Percentiles rank a stretch among this genome's conserved stretches.
Evolutionary conservation across 495 filamentous ascomycete genomes (phyloP).

Genomic region (Hypoxylon cercidicola): DNA sequence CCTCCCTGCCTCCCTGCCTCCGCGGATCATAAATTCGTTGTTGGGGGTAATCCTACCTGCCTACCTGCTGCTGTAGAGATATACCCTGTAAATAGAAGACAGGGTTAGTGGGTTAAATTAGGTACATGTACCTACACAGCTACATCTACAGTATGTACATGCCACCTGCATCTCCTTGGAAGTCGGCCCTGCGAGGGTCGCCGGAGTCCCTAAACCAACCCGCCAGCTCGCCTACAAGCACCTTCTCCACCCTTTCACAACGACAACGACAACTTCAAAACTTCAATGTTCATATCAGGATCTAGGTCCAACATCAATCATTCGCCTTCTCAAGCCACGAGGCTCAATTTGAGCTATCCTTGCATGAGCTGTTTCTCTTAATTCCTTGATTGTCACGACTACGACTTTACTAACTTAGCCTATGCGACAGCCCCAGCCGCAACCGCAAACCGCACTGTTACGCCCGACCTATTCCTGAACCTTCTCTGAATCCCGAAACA

Average conservation of each 20-base stretch:
- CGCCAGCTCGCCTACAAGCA: conserved; percentile 20
- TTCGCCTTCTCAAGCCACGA: conserved; percentile 30
- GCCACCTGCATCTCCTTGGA: conserved; percentile 32
- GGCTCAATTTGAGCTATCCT: conserved; percentile 36
- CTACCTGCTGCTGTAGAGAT: neutral
- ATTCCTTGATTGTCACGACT: conserved; percentile 18
- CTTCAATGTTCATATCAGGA: conserved; percentile 28
- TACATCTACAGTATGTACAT: neutral
- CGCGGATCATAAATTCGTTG: no score
- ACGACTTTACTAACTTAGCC: conserved; percentile 3
- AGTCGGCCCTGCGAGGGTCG: conserved; percentile 33
- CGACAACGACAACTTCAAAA: conserved; percentile 38
- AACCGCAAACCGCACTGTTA: conserved; percentile 19
- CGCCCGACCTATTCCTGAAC: conserved; percentile 24
- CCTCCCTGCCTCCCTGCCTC: no score
- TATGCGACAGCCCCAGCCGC: conserved; percentile 36
- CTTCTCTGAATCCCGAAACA: conserved; percentile 23
- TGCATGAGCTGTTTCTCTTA: conserved; percentile 25
- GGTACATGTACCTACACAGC: conserved; percentile 1
- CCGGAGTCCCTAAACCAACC: conserved; percentile 34
- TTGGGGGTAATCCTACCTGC: no score
- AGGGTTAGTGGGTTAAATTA: neutral
- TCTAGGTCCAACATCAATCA: conserved; percentile 21
- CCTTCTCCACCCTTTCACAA: conserved; percentile 44
- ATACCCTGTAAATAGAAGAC: neutral